Percentiles rank a stretch among this genome's conserved stretches.
These are phyloP conservation scores for Aspergillus jensenii DNA, from an alignment of 2,329 filamentous ascomycete species.

Conservation along the genomic window DNA sequence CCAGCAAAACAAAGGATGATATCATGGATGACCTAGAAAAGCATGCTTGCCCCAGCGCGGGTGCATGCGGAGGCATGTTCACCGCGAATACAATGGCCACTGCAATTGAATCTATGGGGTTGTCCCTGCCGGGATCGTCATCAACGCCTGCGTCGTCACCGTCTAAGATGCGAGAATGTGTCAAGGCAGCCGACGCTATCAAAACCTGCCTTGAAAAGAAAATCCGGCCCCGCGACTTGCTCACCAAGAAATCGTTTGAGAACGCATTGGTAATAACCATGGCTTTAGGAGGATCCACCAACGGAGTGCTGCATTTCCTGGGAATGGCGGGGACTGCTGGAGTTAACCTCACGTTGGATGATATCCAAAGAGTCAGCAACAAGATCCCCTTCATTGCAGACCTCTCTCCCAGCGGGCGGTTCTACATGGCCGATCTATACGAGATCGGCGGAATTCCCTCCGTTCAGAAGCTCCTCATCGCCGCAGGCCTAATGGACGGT, in stretches of 20 bases:
- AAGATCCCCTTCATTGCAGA: slow-evolving; percentile 85
- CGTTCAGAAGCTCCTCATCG: slow-evolving; percentile 81
- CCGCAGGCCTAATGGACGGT: slow-evolving; percentile 73
- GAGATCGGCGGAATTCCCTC: slow-evolving; percentile 81
- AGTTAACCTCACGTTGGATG: slow-evolving; percentile 74
- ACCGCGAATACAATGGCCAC: slow-evolving; percentile 94
- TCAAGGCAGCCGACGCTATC: slow-evolving; percentile 76
- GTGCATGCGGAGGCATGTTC: slow-evolving; percentile 90
- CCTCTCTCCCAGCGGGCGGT: slow-evolving; percentile 77
- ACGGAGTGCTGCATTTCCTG: slow-evolving; percentile 83
- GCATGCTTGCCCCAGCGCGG: slow-evolving; percentile 74
- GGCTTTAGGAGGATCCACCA: slow-evolving; percentile 87
- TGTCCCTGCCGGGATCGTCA: slow-evolving; percentile 78
- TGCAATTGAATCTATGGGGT: slow-evolving; percentile 83
- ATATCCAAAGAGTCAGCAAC: slow-evolving; percentile 77
- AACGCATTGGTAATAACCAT: slow-evolving; percentile 89
- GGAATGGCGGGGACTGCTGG: slow-evolving; percentile 87
- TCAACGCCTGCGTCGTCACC: slow-evolving; percentile 79
- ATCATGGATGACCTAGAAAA: slow-evolving; percentile 81
- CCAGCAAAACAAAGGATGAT: slow-evolving; percentile 69
- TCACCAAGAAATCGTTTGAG: slow-evolving; percentile 79
- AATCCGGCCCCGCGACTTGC: slow-evolving; percentile 75
- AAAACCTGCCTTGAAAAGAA: slow-evolving; percentile 76
- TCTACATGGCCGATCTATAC: slow-evolving; percentile 86
- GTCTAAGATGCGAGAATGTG: slow-evolving; percentile 83